Evolutionary conservation across 2,329 filamentous ascomycete species (phyloP), one percentile per base, ranked within the genome.

Genomic region (Hortaea werneckii): DNA sequence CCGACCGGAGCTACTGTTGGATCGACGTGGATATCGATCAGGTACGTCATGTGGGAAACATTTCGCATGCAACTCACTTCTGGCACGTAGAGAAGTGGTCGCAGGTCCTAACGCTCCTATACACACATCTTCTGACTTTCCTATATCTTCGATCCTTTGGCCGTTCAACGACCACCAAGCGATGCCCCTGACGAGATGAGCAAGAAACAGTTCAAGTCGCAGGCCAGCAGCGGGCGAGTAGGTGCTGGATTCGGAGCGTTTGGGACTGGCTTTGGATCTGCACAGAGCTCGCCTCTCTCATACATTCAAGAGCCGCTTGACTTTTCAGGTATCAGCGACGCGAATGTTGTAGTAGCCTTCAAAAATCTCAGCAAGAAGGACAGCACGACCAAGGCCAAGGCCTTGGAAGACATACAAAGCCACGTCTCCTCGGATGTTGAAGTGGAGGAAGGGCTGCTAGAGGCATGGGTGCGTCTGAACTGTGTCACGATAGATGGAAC

Each of bases 291-390:
- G n/a, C 70, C 71, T 39, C 75, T 98, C 35, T 95, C 89, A 39
- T 95, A 95, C 68, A 78, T 96, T 43, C 75, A 85, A 44, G 88
- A 94, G 58, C 86, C 87, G 7, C 85, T 86, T 41, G 84, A 95
- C 58, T 79, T 95, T 54, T 80, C 81, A 30, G 71, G 70, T 38
- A 80, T 98, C 49, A 83, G 81, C 39, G 82, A 95, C 56, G 77
- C 88, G 6, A 85, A 92, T 59, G 74, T 90, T 34, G 80, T 90
- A 34, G 88, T 96, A 10, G 80, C 82, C n/a, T 87, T 95, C 69
- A 94, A 95, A 67, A 95, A 94, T 56, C 68, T 95, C 3, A 76
- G 82, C 42, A 98, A 96, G 69, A 94, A 92, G 67, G 90, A 95
- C 68, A 83, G 82, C 58, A 94, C 81, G 8, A 98, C 92, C 34